A percentile compares a stretch with the other conserved stretches of the same genome.
These are phyloP conservation scores for Ascochyta clinopodiicola DNA, from an alignment of 2,329 filamentous ascomycete species.

Conservation along the genomic window DNA sequence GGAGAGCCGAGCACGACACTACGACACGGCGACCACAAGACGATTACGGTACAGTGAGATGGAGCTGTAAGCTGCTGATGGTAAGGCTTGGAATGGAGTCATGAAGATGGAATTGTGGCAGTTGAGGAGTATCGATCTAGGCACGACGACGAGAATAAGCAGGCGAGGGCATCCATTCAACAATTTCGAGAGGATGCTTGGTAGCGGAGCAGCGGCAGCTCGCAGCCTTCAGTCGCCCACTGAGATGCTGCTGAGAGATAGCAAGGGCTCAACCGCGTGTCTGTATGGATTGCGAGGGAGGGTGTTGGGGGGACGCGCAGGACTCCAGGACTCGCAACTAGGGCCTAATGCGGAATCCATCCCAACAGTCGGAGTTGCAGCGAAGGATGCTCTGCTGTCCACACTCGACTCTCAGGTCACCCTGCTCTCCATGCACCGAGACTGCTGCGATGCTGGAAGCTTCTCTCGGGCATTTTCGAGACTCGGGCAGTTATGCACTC, in stretches of 20 bases:
- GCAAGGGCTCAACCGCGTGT: constrained; percentile 24
- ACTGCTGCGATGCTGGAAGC: constrained; percentile 17
- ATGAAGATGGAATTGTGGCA: too few relatives aligned
- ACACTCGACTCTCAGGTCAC: constrained; percentile 12
- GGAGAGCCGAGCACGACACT: constrained; percentile 10
- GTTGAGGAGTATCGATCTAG: too few relatives aligned
- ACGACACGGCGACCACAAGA: too few relatives aligned
- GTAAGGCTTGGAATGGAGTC: too few relatives aligned
- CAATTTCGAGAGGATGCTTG: constrained; percentile 15
- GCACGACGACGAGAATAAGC: constrained; percentile 10
- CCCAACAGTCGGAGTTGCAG: constrained; percentile 22
- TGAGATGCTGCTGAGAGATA: constrained; percentile 31
- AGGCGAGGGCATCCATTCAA: constrained; percentile 2
- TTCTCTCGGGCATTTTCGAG: constrained; percentile 1
- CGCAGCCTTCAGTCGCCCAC: neutral
- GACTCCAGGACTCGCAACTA: constrained; percentile 19
- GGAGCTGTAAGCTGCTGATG: too few relatives aligned
- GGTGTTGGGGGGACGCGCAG: constrained; percentile 16
- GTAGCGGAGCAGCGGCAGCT: constrained; percentile 8
- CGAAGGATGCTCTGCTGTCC: neutral
- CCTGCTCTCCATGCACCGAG: constrained; percentile 1
- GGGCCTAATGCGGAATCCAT: constrained; percentile 30
- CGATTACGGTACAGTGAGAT: too few relatives aligned
- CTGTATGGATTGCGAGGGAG: constrained; percentile 3
- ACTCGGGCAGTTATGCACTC: too few relatives aligned